phyloP scores from a whole-genome alignment of 1,139 yeast genomes.

The Yamadazyma atlantica region DNA sequence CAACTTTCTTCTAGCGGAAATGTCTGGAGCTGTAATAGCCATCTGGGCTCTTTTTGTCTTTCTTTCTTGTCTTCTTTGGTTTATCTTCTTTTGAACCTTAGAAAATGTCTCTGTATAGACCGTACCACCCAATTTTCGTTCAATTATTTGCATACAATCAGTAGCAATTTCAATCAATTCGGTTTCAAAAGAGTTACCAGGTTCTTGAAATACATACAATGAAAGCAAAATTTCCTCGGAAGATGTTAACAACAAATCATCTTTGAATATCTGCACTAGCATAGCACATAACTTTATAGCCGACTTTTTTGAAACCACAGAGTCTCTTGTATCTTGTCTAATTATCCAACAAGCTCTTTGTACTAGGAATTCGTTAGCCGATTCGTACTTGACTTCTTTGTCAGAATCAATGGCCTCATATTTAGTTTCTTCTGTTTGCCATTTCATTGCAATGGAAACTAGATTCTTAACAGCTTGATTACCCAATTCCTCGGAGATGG shows the following conservation, averaged over 20 bases:
- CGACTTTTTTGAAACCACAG: slow-evolving; percentile 61
- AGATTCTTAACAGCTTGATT: slow-evolving; percentile 67
- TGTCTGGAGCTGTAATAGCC: slow-evolving; percentile 78
- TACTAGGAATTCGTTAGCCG: slow-evolving; percentile 64
- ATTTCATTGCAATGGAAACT: slow-evolving; percentile 57
- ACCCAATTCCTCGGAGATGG: slow-evolving; percentile 63
- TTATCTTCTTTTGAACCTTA: slow-evolving; percentile 59
- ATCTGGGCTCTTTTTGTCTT: slow-evolving; percentile 72
- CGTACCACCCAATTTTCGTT: slow-evolving; percentile 70
- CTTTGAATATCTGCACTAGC: slow-evolving; percentile 49
- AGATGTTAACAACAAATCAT: slow-evolving; percentile 32
- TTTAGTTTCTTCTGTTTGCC: slow-evolving; percentile 51
- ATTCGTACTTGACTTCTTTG: slow-evolving; percentile 25
- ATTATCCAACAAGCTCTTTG: slow-evolving; percentile 60
- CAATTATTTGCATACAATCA: slow-evolving; percentile 71
- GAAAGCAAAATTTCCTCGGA: slow-evolving; percentile 58
- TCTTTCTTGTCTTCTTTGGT: slow-evolving; percentile 70
- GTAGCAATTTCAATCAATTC: slow-evolving; percentile 60
- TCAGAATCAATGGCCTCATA: slow-evolving; percentile 29
- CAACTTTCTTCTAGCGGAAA: slow-evolving; percentile 72
- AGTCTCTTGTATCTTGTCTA: slow-evolving; percentile 59
- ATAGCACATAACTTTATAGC: slow-evolving; percentile 62
- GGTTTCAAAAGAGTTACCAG: slow-evolving; percentile 43
- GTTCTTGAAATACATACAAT: slow-evolving; percentile 54
- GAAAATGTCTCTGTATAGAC: slow-evolving; percentile 66